Evolutionary conservation across 148 eudicot genomes (phyloP).

Genomic region (Pouteria glomerata): DNA sequence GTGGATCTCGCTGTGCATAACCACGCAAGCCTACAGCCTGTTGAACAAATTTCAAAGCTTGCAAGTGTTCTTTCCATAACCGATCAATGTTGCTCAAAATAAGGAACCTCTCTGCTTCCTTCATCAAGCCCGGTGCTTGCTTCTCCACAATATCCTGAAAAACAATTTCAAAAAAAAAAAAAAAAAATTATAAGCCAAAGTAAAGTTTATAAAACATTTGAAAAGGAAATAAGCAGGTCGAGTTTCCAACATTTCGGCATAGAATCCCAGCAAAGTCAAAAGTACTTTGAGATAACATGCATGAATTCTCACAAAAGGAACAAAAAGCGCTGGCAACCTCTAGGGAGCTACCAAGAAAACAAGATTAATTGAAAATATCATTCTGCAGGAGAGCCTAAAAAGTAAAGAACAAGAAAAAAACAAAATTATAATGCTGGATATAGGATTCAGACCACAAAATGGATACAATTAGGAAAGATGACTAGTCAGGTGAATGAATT

Average conservation of each 20-base stretch:
- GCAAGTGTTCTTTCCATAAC: slow-evolving; percentile 98
- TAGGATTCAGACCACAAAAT: neutral
- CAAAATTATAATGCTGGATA: neutral
- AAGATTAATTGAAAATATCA: neutral
- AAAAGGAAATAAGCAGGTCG: neutral
- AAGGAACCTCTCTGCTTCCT: slow-evolving; percentile 93
- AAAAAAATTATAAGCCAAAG: slow-evolving; percentile 1
- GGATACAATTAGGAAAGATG: neutral
- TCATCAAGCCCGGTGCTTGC: slow-evolving; percentile 89
- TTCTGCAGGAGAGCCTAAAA: neutral
- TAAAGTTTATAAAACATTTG: neutral
- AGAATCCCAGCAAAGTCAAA: neutral
- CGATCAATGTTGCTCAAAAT: slow-evolving; percentile 93
- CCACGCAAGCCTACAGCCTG: slow-evolving; percentile 99
- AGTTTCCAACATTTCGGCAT: neutral
- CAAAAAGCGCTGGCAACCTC: neutral
- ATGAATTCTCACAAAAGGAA: neutral
- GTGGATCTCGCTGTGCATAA: slow-evolving; percentile 97
- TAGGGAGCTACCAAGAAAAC: neutral
- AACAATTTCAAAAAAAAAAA: neutral
- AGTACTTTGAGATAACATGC: slow-evolving; percentile 1
- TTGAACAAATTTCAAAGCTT: slow-evolving; percentile 90
- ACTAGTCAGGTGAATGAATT: neutral
- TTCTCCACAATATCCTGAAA: slow-evolving; percentile 75
- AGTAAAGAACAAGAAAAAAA: neutral